phyloP scores from a whole-genome alignment of 306 rosid species.

The Pyrus communis region DNA sequence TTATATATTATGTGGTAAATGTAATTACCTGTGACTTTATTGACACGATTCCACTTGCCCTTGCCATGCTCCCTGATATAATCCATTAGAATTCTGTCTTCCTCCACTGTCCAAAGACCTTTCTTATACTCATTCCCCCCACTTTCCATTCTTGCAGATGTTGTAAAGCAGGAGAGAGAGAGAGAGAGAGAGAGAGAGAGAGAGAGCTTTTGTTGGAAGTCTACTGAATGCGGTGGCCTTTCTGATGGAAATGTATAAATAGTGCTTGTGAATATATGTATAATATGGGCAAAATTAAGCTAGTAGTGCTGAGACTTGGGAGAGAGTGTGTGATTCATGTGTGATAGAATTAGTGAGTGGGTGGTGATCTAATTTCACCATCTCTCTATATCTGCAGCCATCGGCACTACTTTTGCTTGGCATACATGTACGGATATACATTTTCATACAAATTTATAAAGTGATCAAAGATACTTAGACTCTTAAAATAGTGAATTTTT shows the following conservation, averaged over 20 bases:
- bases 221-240: not conserved
- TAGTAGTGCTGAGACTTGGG: not conserved
- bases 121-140: conserved; percentile 31
- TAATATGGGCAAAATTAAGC: no score
- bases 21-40: conserved; percentile 32
- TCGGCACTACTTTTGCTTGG: not conserved
- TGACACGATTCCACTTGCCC: conserved; percentile 58
- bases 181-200: not conserved
- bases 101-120: conserved; percentile 49
- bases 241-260: not conserved
- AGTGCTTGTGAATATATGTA: not conserved
- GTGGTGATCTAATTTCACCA: not conserved
- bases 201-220: not conserved
- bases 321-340: not conserved
- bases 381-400: not conserved
- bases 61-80: conserved; percentile 36
- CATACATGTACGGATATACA: not conserved
- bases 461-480: no score
- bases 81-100: conserved; percentile 40
- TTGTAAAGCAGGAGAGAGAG: not conserved
- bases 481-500: not conserved
- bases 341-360: not conserved
- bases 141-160: conserved; percentile 19
- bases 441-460: no score
- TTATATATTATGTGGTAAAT: not conserved